Conservation (phyloP, 768 basidiomycete species). For the Pleurotus sapidus region DNA sequence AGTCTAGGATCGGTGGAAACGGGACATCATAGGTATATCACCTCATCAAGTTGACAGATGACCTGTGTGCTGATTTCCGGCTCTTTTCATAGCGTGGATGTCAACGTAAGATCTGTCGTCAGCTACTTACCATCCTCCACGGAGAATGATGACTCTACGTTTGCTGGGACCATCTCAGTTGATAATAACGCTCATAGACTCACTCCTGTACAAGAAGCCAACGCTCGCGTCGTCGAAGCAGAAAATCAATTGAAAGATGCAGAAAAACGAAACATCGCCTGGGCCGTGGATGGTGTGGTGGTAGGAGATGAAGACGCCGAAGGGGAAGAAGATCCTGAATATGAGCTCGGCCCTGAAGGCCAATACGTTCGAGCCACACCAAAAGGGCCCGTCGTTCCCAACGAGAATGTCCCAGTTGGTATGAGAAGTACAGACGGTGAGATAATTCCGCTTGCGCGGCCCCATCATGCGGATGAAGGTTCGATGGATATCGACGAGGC, state of each 20-base stretch:
- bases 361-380: slow-evolving; percentile 19
- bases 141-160: slow-evolving; percentile 56
- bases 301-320: slow-evolving; percentile 53
- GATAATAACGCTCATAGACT: slow-evolving; percentile 25
- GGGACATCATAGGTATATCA: slow-evolving; percentile 66
- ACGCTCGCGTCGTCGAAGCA: slow-evolving; percentile 47
- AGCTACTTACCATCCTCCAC: slow-evolving; percentile 64
- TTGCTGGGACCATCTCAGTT: slow-evolving; percentile 43
- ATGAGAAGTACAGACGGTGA: slow-evolving; percentile 52
- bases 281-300: slow-evolving; percentile 57
- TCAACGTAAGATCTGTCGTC: slow-evolving; percentile 72
- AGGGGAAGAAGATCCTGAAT: slow-evolving; percentile 57
- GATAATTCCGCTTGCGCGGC: slow-evolving; percentile 37
- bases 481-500: slow-evolving; percentile 35
- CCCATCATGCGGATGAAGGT: neutral
- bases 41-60: no score
- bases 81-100: slow-evolving; percentile 48
- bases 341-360: slow-evolving; percentile 32
- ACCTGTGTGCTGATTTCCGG: no score
- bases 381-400: slow-evolving; percentile 4
- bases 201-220: slow-evolving; percentile 59
- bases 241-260: slow-evolving; percentile 66
- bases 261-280: slow-evolving; percentile 56
- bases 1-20: slow-evolving; percentile 66
- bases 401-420: slow-evolving; percentile 47